Conservation (phyloP, 2,329 filamentous ascomycete genomes). For the Trichoderma asperellum region DNA sequence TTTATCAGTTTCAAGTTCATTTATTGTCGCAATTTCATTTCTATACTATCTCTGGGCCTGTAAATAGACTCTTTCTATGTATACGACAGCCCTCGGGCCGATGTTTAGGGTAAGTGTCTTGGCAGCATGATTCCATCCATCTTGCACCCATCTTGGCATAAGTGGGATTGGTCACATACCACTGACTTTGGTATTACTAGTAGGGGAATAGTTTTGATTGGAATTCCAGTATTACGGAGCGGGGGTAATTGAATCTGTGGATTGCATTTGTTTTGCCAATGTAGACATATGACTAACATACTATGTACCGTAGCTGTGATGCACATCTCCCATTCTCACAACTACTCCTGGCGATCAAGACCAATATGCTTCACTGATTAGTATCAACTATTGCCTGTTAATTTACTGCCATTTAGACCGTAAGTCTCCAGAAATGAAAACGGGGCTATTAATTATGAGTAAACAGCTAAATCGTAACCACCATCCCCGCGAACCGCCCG, state of each 20-base stretch:
- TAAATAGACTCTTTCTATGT: background rate
- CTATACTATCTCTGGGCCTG: background rate
- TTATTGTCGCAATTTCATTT: background rate
- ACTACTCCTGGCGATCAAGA: background rate
- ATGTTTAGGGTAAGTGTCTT: background rate
- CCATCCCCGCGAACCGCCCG: background rate
- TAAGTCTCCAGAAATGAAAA: background rate
- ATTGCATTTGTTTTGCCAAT: background rate
- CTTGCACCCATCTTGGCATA: background rate
- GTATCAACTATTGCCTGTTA: background rate
- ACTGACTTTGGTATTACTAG: background rate
- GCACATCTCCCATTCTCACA: background rate
- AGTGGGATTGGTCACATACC: background rate
- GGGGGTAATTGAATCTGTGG: background rate
- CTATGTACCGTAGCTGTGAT: background rate
- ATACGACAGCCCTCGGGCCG: background rate
- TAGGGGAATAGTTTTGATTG: background rate
- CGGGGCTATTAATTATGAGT: background rate
- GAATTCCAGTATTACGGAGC: background rate
- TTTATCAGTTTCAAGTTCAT: background rate
- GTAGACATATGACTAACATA: too few species aligned
- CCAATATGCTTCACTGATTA: background rate
- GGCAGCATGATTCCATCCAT: background rate
- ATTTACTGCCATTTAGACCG: background rate
- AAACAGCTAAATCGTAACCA: background rate